Percentiles rank a stretch among this genome's conserved stretches.
These are phyloP conservation scores for Jimgerdemannia lactiflua DNA, from an alignment of 192 early-diverging fungal species.

Conservation along the genomic window DNA sequence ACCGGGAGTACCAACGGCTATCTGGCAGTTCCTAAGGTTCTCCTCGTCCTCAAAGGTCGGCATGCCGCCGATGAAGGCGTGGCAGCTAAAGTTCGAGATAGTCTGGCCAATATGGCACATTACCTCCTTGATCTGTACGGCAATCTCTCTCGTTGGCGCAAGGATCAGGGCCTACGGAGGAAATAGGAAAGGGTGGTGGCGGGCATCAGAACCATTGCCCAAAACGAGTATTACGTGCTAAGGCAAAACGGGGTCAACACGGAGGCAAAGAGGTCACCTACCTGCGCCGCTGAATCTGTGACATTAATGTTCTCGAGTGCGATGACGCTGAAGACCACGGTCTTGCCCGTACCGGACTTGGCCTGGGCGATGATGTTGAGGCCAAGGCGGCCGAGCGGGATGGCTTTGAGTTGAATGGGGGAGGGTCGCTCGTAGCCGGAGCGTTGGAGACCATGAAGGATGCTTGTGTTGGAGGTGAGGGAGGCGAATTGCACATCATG, in stretches of 20 bases:
- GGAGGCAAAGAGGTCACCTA: conserved; percentile 1
- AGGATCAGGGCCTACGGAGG: conserved; percentile 39
- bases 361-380: conserved; percentile 83
- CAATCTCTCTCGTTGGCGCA: conserved; percentile 62
- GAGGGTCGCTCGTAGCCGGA: conserved; percentile 59
- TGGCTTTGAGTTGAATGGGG: conserved; percentile 62
- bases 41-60: conserved; percentile 37
- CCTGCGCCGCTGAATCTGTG: conserved; percentile 17
- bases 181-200: conserved; percentile 17
- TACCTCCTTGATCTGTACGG: conserved; percentile 57
- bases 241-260: not conserved
- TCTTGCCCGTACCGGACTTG: conserved; percentile 80
- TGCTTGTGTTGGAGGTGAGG: conserved; percentile 33
- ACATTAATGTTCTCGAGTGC: conserved; percentile 44
- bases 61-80: conserved; percentile 55
- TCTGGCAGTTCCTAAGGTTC: conserved; percentile 43
- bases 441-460: conserved; percentile 39
- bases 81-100: conserved; percentile 25
- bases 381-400: conserved; percentile 54
- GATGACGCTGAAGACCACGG: conserved; percentile 69
- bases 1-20: conserved; percentile 54
- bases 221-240: conserved; percentile 3
- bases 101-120: conserved; percentile 33
- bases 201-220: too few species aligned
- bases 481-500: conserved; percentile 51